Evolutionary conservation across 306 rosid genomes (phyloP).

Genomic region (Geum urbanum): DNA sequence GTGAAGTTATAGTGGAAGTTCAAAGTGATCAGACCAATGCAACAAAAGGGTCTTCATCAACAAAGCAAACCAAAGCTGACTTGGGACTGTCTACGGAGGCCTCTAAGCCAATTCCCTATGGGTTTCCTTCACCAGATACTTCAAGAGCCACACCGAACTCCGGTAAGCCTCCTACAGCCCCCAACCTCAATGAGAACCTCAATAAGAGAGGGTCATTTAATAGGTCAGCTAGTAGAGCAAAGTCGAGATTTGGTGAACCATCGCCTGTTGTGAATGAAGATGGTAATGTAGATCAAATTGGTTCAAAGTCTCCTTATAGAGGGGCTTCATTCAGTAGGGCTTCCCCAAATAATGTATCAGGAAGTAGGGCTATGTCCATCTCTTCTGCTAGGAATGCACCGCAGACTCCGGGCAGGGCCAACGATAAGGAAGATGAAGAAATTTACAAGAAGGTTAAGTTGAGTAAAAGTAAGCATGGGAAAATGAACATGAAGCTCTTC

Average conservation of each 20-base stretch:
- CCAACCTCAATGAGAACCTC: conserved; percentile 33
- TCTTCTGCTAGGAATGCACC: conserved; percentile 34
- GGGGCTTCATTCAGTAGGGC: conserved; percentile 36
- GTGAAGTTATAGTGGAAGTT: conserved; percentile 51
- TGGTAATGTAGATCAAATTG: conserved; percentile 34
- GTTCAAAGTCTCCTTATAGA: conserved; percentile 41
- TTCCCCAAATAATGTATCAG: conserved; percentile 48
- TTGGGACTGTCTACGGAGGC: conserved; percentile 22
- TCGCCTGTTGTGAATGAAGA: conserved; percentile 45
- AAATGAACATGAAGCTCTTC: conserved; percentile 37
- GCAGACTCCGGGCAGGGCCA: conserved; percentile 38
- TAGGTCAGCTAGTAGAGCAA: conserved; percentile 70
- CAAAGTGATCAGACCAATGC: conserved; percentile 31
- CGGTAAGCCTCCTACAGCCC: conserved; percentile 53
- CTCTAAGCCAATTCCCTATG: conserved; percentile 39
- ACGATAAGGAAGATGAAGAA: conserved; percentile 59
- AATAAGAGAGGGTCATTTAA: conserved; percentile 38
- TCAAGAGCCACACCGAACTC: conserved; percentile 42
- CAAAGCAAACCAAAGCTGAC: conserved; percentile 24
- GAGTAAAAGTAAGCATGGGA: conserved; percentile 45
- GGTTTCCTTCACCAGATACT: conserved; percentile 48
- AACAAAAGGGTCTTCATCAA: conserved; percentile 29
- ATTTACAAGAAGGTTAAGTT: conserved; percentile 52
- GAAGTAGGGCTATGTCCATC: conserved; percentile 32
- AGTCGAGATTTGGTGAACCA: conserved; percentile 81